A percentile compares a stretch with the other conserved stretches of the same genome.
phyloP scores from a whole-genome alignment of 768 basidiomycete species.

The Boletus bicolor region DNA sequence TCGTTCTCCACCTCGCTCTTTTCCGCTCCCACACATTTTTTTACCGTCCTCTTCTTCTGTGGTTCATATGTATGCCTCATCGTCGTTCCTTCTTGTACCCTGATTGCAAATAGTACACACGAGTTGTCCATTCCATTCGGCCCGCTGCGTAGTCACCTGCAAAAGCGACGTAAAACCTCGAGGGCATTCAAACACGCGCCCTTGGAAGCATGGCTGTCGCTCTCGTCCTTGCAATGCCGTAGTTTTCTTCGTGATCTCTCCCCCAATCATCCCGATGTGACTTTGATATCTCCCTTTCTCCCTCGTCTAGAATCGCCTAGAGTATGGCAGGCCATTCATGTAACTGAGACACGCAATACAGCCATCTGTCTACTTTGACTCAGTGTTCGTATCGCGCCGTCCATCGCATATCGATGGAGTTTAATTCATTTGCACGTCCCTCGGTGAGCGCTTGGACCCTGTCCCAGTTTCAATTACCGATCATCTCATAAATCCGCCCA shows the following conservation, averaged over 20 bases:
- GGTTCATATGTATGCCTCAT: background rate
- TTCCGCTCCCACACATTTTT: background rate
- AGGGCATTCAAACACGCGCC: background rate
- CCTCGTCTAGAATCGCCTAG: constrained; percentile 8
- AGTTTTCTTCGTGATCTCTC: constrained; percentile 10
- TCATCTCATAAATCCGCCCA: constrained; percentile 25
- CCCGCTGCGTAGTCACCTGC: constrained; percentile 1
- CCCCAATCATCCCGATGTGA: constrained; percentile 6
- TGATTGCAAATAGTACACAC: constrained; percentile 5
- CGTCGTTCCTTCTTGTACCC: background rate
- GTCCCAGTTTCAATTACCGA: constrained; percentile 17
- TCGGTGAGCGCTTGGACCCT: constrained; percentile 16
- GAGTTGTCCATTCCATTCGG: background rate
- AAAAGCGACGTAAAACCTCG: constrained; percentile 25
- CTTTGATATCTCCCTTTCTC: constrained; percentile 16
- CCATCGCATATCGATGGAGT: constrained; percentile 23
- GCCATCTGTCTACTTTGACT: constrained; percentile 1
- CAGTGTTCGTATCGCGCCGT: constrained; percentile 10
- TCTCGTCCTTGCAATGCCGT: constrained; percentile 14
- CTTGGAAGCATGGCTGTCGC: background rate
- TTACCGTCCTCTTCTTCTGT: background rate
- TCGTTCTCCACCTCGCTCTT: background rate
- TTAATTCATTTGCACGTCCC: constrained; percentile 24
- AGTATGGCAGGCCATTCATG: constrained; percentile 7
- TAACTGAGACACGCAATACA: background rate